A percentile compares a stretch with the other conserved stretches of the same genome.
These are phyloP conservation scores for Lippia alba DNA, from an alignment of 305 asterid genomes.

Conservation along the genomic window DNA sequence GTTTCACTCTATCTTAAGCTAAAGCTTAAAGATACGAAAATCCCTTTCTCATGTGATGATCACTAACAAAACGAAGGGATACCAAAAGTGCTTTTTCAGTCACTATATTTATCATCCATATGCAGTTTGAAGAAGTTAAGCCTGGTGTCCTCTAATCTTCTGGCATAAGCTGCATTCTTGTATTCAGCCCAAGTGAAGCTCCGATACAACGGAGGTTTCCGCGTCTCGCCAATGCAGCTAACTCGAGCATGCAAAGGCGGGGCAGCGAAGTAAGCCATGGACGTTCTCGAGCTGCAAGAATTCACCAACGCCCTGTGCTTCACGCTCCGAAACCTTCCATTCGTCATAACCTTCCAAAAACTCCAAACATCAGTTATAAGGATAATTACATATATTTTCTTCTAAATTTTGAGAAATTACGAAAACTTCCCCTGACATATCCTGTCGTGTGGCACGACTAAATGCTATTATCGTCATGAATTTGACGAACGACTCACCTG, in stretches of 20 bases:
- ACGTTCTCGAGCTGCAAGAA: constrained; percentile 45
- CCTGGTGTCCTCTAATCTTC: constrained; percentile 47
- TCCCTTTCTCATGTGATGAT: too few relatives aligned
- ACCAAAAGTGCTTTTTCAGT: not conserved
- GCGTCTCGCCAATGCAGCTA: constrained; percentile 32
- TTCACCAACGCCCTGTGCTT: constrained; percentile 56
- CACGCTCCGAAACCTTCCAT: constrained; percentile 56
- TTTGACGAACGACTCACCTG: constrained; percentile 43
- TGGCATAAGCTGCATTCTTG: constrained; percentile 48
- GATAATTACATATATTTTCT: too few relatives aligned
- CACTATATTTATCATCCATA: not conserved
- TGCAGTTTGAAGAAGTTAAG: constrained; percentile 33
- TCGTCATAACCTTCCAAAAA: constrained; percentile 49
- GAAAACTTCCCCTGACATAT: too few relatives aligned
- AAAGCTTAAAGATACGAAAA: too few relatives aligned
- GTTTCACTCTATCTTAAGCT: too few relatives aligned
- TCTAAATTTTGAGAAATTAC: too few relatives aligned
- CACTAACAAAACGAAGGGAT: too few relatives aligned
- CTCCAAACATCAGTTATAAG: not conserved
- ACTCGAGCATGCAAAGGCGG: constrained; percentile 51
- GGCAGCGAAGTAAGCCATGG: constrained; percentile 60
- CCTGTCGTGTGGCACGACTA: too few relatives aligned
- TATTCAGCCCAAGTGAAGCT: constrained; percentile 56
- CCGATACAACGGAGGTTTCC: constrained; percentile 44
- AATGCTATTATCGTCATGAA: too few relatives aligned